Evolutionary conservation across 805 yeast species (phyloP).

Genomic region (Ogataea philodendri): DNA sequence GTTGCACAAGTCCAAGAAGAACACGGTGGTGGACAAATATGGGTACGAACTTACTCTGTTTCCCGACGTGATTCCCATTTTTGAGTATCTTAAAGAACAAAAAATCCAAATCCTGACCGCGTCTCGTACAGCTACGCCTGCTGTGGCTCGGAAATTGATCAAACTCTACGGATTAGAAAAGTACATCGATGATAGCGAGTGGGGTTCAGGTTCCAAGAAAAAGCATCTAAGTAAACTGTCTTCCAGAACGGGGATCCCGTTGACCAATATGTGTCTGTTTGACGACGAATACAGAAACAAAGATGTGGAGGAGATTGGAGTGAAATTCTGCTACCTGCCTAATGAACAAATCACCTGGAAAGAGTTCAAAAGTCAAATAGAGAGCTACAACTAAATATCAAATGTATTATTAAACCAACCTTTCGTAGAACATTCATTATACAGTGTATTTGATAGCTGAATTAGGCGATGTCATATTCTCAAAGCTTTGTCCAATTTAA

Average conservation of each 20-base stretch:
- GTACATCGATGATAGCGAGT: constrained; percentile 58
- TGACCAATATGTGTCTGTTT: constrained; percentile 52
- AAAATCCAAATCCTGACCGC: constrained; percentile 63
- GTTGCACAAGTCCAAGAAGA: constrained; percentile 26
- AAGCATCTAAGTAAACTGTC: constrained; percentile 54
- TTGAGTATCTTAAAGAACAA: constrained; percentile 48
- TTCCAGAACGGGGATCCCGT: constrained; percentile 44
- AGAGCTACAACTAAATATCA: constrained; percentile 1
- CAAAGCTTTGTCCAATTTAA: constrained; percentile 10
- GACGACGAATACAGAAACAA: constrained; percentile 79
- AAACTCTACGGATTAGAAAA: constrained; percentile 48
- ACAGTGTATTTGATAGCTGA: constrained; percentile 7
- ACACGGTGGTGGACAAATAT: constrained; percentile 46
- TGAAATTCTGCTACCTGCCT: constrained; percentile 61
- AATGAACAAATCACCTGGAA: constrained; percentile 56
- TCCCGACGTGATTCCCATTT: constrained; percentile 64
- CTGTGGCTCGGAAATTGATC: constrained; percentile 67
- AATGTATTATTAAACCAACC: constrained; percentile 1
- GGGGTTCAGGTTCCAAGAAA: constrained; percentile 65
- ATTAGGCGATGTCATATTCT: constrained; percentile 5
- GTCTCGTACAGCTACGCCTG: constrained; percentile 75
- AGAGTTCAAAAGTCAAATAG: constrained; percentile 35
- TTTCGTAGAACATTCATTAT: constrained; percentile 4
- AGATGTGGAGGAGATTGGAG: constrained; percentile 72
- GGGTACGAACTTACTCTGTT: constrained; percentile 60